Percentiles rank a stretch among this genome's conserved stretches.
phyloP scores from a whole-genome alignment of 2,329 filamentous ascomycete species.

The Huntiella savannae region DNA sequence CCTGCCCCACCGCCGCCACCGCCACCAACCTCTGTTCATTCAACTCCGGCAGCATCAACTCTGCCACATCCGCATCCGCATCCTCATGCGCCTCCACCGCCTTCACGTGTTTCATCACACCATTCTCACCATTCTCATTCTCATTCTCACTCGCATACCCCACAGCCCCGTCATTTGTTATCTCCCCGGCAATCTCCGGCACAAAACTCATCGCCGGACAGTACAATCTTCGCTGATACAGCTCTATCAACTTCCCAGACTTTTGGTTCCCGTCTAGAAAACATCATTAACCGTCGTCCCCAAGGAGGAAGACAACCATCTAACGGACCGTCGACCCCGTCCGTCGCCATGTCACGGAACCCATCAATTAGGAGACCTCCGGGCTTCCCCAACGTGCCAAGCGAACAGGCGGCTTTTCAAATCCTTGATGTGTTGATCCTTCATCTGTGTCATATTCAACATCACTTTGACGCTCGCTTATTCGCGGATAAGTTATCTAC shows the following conservation, averaged over 20 bases:
- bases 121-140: neutral
- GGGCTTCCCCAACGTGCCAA: constrained; percentile 9
- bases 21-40: neutral
- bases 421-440: constrained; percentile 14
- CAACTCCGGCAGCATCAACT: neutral
- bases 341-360: neutral
- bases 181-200: constrained; percentile 3
- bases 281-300: constrained; percentile 12
- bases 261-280: constrained; percentile 13
- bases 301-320: neutral
- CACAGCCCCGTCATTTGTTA: neutral
- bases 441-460: constrained; percentile 15
- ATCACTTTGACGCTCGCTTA: constrained; percentile 14
- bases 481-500: constrained; percentile 6
- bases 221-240: constrained; percentile 12
- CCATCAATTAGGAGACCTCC: neutral
- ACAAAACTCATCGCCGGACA: constrained; percentile 10
- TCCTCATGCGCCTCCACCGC: neutral
- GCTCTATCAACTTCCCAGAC: constrained; percentile 12
- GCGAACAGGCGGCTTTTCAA: constrained; percentile 12
- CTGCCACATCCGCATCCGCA: neutral
- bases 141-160: constrained; percentile 4
- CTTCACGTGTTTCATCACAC: neutral
- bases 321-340: neutral
- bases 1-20: neutral